Evolutionary conservation across 257 asterid genomes (phyloP), one percentile per base, ranked within the genome.

Genomic region (Ilex aquifolium): DNA sequence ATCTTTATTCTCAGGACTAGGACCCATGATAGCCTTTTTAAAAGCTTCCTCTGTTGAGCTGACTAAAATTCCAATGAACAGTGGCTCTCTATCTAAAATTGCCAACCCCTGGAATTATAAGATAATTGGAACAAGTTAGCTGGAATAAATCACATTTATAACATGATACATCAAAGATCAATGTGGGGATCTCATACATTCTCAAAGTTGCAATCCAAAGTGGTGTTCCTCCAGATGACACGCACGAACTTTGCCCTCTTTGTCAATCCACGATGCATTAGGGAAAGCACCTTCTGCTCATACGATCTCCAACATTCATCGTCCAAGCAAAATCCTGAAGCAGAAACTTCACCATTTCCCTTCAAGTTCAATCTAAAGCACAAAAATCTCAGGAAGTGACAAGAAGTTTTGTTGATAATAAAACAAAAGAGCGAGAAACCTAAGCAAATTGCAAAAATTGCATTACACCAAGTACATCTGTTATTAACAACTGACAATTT

Each of bases 241-340:
- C 99, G 90, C 60, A 90, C 64, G 60, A 74, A 76, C 75, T 84
- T 93, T 60, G 95, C 82, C 82, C 96, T 87, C 60, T 90, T 95
- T 67, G 57, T 74, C 83, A 93, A 68, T 61, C 95, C 95, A 82
- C 83, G 85, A 69, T 82, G 86, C 69, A 90, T 72, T 70, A 90
- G 56, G 16, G 79, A 67, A 50, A 74, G 72, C 21, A 90, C 90
- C 83, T 80, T 90, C 76, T 74, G 91, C 84, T 93, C 99, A 54
- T 85, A 90, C 39, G 84, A 72, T 85, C 97, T 82, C 99, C 99
- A 93, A 70, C 90, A 85, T 78, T 93, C 99, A 69, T 90, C 86
- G 62, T 93, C 94, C 83, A 78, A 77, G 80, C 99, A 93, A 78
- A 75, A 87, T 76, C 96, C 99, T 65, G 72, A 76, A 71, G 59